phyloP scores from a whole-genome alignment of 2,329 filamentous ascomycete species.

The Fusarium sp. region DNA sequence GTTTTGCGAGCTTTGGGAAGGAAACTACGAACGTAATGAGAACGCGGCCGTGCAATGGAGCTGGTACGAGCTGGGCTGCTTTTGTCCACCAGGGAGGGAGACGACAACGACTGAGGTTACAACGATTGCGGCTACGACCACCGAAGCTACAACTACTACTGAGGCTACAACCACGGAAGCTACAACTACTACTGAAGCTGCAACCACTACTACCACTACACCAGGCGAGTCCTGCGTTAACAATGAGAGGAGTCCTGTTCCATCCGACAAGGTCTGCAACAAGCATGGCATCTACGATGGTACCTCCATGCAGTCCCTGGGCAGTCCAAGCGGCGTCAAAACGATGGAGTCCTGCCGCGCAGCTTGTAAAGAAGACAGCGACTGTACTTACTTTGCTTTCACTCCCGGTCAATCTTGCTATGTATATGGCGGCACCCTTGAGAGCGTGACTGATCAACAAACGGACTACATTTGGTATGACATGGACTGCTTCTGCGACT shows the following conservation, averaged over 20 bases:
- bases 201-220: neutral
- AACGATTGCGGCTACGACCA: neutral
- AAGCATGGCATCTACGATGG: fast-evolving
- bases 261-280: neutral
- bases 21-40: no score
- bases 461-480: neutral
- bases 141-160: neutral
- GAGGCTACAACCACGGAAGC: neutral
- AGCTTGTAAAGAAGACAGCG: fast-evolving
- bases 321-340: fast-evolving
- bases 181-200: neutral
- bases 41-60: no score
- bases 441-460: fast-evolving
- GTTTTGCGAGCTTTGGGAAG: no score
- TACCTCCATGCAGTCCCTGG: fast-evolving
- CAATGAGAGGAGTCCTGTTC: neutral
- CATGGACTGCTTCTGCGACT: neutral
- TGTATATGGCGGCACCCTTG: fast-evolving
- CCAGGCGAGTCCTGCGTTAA: neutral
- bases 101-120: neutral
- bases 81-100: no score
- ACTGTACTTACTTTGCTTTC: fast-evolving
- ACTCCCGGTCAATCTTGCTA: fast-evolving
- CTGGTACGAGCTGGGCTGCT: no score
- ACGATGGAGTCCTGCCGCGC: neutral